Percentiles rank a stretch among this genome's conserved stretches.
Conservation (phyloP, 2,329 filamentous ascomycete species). For the Myotisia sp. region DNA sequence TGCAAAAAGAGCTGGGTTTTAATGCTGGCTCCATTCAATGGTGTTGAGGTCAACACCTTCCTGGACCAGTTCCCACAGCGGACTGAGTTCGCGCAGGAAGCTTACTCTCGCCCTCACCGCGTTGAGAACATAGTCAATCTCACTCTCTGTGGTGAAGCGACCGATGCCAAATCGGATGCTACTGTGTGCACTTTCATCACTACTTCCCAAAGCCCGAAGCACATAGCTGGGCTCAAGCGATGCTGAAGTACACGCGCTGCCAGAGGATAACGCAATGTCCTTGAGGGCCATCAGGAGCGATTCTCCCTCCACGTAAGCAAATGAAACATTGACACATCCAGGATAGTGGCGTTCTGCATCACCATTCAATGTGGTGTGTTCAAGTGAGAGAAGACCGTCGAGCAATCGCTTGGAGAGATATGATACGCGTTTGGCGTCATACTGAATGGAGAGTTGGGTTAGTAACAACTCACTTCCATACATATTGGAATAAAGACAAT, state of each 20-base stretch:
- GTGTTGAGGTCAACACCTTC: constrained; percentile 90
- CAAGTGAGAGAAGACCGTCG: constrained; percentile 69
- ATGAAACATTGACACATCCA: constrained; percentile 95
- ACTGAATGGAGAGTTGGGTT: too few species aligned
- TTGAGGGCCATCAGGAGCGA: constrained; percentile 96
- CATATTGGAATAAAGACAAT: too few species aligned
- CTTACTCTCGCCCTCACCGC: constrained; percentile 80
- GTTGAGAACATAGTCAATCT: constrained; percentile 96
- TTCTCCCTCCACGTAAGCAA: constrained; percentile 95
- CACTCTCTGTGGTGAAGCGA: constrained; percentile 82
- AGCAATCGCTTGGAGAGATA: constrained; percentile 69
- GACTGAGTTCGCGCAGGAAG: constrained; percentile 87
- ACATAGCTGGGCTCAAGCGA: constrained; percentile 96
- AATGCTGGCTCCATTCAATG: constrained; percentile 98
- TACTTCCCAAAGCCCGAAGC: constrained; percentile 82
- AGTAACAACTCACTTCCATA: too few species aligned
- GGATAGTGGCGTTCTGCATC: constrained; percentile 74
- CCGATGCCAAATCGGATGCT: constrained; percentile 97
- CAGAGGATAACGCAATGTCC: constrained; percentile 91
- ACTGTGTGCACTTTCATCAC: constrained; percentile 92
- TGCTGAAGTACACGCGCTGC: constrained; percentile 91
- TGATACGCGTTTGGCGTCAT: constrained; percentile 76
- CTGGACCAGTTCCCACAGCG: constrained; percentile 94
- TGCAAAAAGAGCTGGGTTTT: constrained; percentile 19
- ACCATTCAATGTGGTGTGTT: constrained; percentile 86